phyloP scores from a whole-genome alignment of 352 stramenopile species.

The Aphanomyces stellatus region DNA sequence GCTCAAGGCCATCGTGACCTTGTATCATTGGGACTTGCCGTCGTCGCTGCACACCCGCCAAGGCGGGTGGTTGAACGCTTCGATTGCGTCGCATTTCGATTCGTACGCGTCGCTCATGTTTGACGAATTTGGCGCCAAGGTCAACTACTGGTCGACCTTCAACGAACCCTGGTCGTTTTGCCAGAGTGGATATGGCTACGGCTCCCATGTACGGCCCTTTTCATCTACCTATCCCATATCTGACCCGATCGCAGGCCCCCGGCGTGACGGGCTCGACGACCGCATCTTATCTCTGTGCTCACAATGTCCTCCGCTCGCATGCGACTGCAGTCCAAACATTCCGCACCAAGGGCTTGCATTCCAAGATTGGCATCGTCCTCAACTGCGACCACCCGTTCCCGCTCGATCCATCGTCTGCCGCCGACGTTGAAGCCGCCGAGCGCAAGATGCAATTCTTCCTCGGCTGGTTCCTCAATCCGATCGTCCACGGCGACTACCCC shows the following conservation, averaged over 20 bases:
- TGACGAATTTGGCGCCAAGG: conserved; percentile 81
- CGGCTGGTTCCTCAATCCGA: conserved; percentile 89
- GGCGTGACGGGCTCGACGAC: conserved; percentile 30
- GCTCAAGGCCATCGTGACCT: conserved; percentile 88
- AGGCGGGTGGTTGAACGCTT: conserved; percentile 56
- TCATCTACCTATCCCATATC: conserved; percentile 41
- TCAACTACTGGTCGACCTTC: conserved; percentile 93
- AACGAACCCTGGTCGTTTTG: conserved; percentile 90
- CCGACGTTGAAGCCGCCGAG: conserved; percentile 51
- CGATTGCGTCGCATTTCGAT: conserved; percentile 64
- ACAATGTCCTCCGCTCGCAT: conserved; percentile 90
- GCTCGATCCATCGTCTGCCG: conserved; percentile 44
- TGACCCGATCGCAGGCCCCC: conserved; percentile 8
- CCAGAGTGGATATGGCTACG: conserved; percentile 79
- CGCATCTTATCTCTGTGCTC: conserved; percentile 49
- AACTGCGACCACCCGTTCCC: conserved; percentile 72
- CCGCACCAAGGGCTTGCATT: conserved; percentile 58
- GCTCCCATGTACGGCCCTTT: conserved; percentile 24
- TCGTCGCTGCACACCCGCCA: conserved; percentile 75
- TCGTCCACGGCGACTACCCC: conserved; percentile 89
- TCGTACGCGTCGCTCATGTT: conserved; percentile 89
- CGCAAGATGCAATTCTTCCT: conserved; percentile 86
- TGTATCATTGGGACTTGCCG: conserved; percentile 97
- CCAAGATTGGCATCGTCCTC: conserved; percentile 90
- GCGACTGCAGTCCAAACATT: conserved; percentile 79